Percentiles rank a stretch among this genome's conserved stretches.
Evolutionary conservation across 768 basidiomycete genomes (phyloP).

Genomic region (Lactarius sanguifluus): DNA sequence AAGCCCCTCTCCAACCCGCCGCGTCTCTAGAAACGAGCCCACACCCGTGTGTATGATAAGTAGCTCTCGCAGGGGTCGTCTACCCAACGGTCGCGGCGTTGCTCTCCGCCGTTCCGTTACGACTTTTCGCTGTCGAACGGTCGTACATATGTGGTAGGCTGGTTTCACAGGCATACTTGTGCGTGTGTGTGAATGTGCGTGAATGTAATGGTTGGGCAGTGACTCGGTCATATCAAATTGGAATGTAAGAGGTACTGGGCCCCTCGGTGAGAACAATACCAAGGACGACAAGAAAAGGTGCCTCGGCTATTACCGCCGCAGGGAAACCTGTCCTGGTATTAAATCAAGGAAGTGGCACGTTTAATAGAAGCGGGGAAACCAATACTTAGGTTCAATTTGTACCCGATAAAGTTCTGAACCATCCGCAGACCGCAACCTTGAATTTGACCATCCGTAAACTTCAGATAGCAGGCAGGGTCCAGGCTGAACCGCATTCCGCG

Average conservation of each 20-base stretch:
- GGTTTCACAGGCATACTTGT: neutral
- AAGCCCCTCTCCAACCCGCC: neutral
- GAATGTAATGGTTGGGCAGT: neutral
- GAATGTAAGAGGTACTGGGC: neutral
- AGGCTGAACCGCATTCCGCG: conserved; percentile 1
- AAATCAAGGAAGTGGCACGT: conserved; percentile 25
- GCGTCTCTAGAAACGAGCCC: neutral
- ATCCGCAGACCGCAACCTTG: neutral
- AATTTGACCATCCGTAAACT: conserved; percentile 4
- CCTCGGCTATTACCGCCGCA: conserved; percentile 1
- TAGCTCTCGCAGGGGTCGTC: conserved; percentile 2
- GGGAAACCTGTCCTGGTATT: neutral
- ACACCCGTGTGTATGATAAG: neutral
- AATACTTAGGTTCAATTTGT: conserved; percentile 22
- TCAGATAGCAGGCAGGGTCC: neutral
- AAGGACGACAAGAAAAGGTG: conserved; percentile 8
- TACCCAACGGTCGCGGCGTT: conserved; percentile 1
- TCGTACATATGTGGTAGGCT: conserved; percentile 18
- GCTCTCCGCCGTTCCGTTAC: conserved; percentile 4
- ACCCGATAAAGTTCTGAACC: conserved; percentile 15
- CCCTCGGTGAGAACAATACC: conserved; percentile 13
- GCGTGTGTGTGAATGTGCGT: neutral
- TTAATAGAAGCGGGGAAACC: conserved; percentile 8
- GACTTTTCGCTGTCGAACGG: conserved; percentile 11
- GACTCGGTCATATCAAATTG: conserved; percentile 15